Evolutionary conservation across 1,284 basidiomycete genomes (phyloP), one percentile per base, ranked within the genome.

Genomic region (Marasmius sp.): DNA sequence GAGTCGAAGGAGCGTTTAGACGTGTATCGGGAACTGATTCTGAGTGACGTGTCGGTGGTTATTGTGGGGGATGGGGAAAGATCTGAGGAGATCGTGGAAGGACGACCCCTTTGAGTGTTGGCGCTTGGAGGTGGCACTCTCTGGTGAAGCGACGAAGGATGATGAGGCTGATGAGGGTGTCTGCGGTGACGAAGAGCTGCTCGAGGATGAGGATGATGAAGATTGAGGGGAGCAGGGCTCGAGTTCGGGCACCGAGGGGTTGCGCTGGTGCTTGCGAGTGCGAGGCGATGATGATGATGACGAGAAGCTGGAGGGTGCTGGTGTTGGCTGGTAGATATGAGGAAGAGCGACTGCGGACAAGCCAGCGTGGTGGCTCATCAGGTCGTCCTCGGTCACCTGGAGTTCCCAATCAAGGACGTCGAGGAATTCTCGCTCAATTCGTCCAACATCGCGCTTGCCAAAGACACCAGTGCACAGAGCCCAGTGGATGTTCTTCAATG

Each of bases 401-500:
- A 91, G 80, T 68, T 91, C 86, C 65, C 86, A 91, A 70, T 89
- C 85, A 66, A 91, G 82, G 39, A 91, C 89, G 64, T 89, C 86
- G 63, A 91, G 83, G 73, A 89, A 91, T 74, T 91, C 88, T 67
- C 88, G 84, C 72, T 91, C 89, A 68, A 91, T 90, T 66, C 89
- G 84, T 37, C 88, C 88, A 22, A 91, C 83, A 68, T 91, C 89
- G 20, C 88, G 83, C 70, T 89, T 90, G 69, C 89, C 89, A 69
- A 91, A 91, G 38, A 91, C 85, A 57, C 88, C 88, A 0, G 89
- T 91, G 75, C 89, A 91, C 12, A 89, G 76, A 11, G 89, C 88
- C 88, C 88, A 91, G 73, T 91, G 88, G 18, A 89, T 78, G 71
- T 91, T 91, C 79, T 91, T 91, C 18, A 91, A 78, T 12, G 89